These are phyloP conservation scores for Metschnikowia lunata DNA, from an alignment of 805 yeast species.

Conservation along the genomic window DNA sequence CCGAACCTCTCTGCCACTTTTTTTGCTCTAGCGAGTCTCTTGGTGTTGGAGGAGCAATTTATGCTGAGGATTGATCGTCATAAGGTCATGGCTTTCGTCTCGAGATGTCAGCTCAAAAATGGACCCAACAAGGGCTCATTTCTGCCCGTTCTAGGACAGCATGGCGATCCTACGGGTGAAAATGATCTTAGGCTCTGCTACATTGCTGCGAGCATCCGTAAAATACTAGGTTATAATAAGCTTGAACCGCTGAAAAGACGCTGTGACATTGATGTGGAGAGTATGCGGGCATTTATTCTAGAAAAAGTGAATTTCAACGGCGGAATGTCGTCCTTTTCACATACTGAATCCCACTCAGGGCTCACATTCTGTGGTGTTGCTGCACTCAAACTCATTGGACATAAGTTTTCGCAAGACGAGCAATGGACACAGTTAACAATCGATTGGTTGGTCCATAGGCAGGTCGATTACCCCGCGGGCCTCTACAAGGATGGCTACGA, in stretches of 20 bases:
- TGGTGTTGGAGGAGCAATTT: constrained; percentile 46
- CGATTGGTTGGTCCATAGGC: constrained; percentile 64
- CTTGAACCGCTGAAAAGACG: constrained; percentile 18
- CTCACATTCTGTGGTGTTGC: constrained; percentile 81
- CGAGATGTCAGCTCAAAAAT: constrained; percentile 47
- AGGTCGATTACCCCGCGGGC: constrained; percentile 34
- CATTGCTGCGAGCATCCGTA: constrained; percentile 63
- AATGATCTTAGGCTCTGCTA: constrained; percentile 70
- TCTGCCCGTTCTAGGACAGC: constrained; percentile 27
- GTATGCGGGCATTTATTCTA: constrained; percentile 34
- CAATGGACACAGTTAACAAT: constrained; percentile 33
- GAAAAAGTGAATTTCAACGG: constrained; percentile 49
- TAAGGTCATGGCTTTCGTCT: constrained; percentile 54
- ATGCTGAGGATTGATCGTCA: constrained; percentile 31
- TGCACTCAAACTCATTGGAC: constrained; percentile 42
- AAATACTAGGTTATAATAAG: constrained; percentile 42
- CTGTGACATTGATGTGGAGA: constrained; percentile 40
- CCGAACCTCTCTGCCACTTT: constrained; percentile 72
- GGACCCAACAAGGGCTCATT: constrained; percentile 34
- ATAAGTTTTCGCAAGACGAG: constrained; percentile 15
- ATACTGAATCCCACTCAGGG: constrained; percentile 79
- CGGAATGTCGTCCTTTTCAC: constrained; percentile 56
- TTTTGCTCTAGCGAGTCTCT: constrained; percentile 60
- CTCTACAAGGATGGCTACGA: constrained; percentile 29
- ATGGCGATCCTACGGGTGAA: constrained; percentile 49